Base-by-base conservation (phyloP, 23 red algal genomes). In the Pyropia yezoensis region DNA sequence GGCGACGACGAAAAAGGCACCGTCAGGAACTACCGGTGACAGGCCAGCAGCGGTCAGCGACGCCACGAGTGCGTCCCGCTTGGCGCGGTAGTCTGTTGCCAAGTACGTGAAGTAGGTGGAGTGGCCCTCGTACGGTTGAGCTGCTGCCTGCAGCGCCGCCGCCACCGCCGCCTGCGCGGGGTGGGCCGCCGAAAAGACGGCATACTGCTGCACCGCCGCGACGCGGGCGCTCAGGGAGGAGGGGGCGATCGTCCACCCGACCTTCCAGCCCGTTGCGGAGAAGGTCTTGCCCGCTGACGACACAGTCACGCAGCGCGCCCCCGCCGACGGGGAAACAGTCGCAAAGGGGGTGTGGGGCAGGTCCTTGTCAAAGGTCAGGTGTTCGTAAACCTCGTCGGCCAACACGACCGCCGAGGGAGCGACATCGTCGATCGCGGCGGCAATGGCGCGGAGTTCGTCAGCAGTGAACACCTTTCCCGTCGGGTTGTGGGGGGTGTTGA, bases 331-430 rank as follows among this genome's bases (percentile, higher is more conserved):
- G 28, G 72, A 69, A 13, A 90, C 52, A 6, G 84, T 75, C 21
- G 83, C 92, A 65, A 96, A 84, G 24, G 83, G 70, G 60, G 90
- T 60, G 70, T 96, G 92, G 56, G n/a, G 22, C 7, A 28, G 24
- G 39, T 65, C 69, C 17, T 52, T 52, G 21, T 79, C 66, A 67
- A 80, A 96, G 18, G 81, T 71, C 27, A 96, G 32, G 27, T 89
- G 83, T 62, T 96, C 85, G 77, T 96, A 96, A 1, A 96, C 92
- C 70, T 96, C 92, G 77, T 96, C 92, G 32, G 71, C 74, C 5
- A 90, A 4, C 33, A 96, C 92, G 12, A 83, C 70, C 9, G 69
- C 77, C 11, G 78, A 60, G 14, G 92, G 92, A 17, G 67, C 66
- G 57, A 57, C 71, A 8, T 45, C 33, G 20, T 76, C 69, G 1